Conservation (phyloP, 768 basidiomycete genomes). For the Psilocybe sp. region DNA sequence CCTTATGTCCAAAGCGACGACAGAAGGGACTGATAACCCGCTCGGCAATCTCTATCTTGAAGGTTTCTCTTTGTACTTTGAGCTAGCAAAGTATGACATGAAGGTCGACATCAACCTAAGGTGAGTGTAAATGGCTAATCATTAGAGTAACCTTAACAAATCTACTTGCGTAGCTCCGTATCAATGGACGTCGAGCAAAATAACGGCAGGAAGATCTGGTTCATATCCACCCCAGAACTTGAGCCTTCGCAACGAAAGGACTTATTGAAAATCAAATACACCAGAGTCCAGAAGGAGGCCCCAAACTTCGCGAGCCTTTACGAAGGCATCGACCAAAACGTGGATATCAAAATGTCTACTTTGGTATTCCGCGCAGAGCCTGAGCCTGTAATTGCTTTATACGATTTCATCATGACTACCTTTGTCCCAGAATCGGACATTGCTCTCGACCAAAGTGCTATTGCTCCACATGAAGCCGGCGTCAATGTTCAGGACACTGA, state of each 20-base stretch:
- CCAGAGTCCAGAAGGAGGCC: slow-evolving; percentile 76
- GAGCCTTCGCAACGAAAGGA: slow-evolving; percentile 33
- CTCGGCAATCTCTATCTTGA: slow-evolving; percentile 80
- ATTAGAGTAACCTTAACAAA: slow-evolving; percentile 1
- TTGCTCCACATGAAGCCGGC: background rate
- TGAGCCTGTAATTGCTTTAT: slow-evolving; percentile 85
- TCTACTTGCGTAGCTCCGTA: slow-evolving; percentile 51
- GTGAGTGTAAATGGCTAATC: slow-evolving; percentile 9
- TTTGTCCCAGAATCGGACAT: slow-evolving; percentile 51
- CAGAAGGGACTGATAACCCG: slow-evolving; percentile 61
- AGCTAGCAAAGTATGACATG: slow-evolving; percentile 82
- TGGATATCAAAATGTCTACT: slow-evolving; percentile 87
- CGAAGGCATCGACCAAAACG: slow-evolving; percentile 84
- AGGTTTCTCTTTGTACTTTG: slow-evolving; percentile 73
- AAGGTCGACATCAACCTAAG: slow-evolving; percentile 74
- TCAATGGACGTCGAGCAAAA: slow-evolving; percentile 71
- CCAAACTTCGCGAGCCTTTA: slow-evolving; percentile 80
- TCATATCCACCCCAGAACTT: slow-evolving; percentile 59
- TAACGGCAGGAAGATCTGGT: slow-evolving; percentile 48
- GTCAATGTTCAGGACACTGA: background rate
- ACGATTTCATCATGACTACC: slow-evolving; percentile 97
- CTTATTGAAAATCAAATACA: slow-evolving; percentile 77
- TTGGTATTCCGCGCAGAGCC: slow-evolving; percentile 87
- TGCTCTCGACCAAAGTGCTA: background rate
- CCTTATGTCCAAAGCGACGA: slow-evolving; percentile 67